Base-by-base conservation (phyloP, 129 eudicot species). In the Pulicaria dysenterica region DNA sequence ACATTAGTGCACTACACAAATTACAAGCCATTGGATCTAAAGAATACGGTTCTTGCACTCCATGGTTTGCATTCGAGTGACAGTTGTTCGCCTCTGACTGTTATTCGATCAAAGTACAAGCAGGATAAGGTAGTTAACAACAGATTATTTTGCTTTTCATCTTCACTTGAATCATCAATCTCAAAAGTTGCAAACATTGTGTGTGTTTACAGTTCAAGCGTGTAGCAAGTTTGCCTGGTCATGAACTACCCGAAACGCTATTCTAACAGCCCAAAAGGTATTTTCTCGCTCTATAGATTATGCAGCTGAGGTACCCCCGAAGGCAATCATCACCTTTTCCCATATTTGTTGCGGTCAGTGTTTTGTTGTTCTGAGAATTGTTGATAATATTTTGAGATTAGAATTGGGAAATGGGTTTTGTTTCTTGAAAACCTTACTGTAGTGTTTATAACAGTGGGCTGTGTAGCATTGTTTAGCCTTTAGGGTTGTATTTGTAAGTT, bases 1-100 rank as follows among this genome's bases (percentile, higher is more conserved):
- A 90, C 93, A n/a, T 70, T 90, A 63, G 85, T 84, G 66, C 72
- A 87, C 78, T 90, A 87, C 79, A 87, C 93, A 54, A 37, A 66
- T 51, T 87, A 85, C 89, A 81, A 65, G 69, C 46, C 83, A 4
- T 14, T 62, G 48, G 91, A 87, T 80, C 83, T 90, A 10, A 87
- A 83, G 80, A 61, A 69, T n/a, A 16, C 81, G 4, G 89, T 90
- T 58, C 50, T 78, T 66, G 94, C 90, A 43, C 70, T 90, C 65
- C 83, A 85, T 51, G 61, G 54, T 62, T 55, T 90, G 59, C 90
- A 81, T 72, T 47, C 73, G 38, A 84, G 87, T 24, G 77, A 79
- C 51, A 53, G 49, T 31, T 63, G 34, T 17, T 84, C 85, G 47
- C 85, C 87, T 69, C 43, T 85, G 17, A 79, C 67, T 12, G 96